Percentiles rank a stretch among this genome's conserved stretches.
Conservation (phyloP, 2,329 filamentous ascomycete species). For the Fusarium liriodendri region DNA sequence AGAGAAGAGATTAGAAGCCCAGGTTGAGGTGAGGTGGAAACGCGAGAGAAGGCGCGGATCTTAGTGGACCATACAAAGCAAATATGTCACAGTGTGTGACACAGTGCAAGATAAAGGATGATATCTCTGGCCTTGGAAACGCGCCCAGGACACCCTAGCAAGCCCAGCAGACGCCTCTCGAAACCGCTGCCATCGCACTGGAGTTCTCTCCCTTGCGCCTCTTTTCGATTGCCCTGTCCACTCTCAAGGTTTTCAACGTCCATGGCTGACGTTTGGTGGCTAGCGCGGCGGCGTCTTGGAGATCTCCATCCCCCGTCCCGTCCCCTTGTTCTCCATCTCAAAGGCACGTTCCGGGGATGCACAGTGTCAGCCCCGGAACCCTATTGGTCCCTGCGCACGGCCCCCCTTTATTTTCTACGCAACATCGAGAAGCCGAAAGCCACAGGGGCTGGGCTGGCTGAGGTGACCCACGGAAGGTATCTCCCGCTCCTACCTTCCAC, state of each 20-base stretch:
- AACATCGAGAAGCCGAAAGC: constrained; percentile 15
- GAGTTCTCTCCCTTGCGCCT: not conserved
- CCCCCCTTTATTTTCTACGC: constrained; percentile 13
- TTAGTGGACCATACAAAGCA: constrained; percentile 5
- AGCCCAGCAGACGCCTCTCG: not conserved
- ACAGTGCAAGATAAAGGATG: not conserved
- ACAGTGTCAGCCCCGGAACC: constrained; percentile 6
- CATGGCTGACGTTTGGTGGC: not conserved
- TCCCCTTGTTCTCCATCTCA: not conserved
- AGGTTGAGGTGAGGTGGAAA: constrained; percentile 30
- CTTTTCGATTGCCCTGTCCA: not conserved
- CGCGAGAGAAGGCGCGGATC: constrained; percentile 12
- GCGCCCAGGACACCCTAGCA: not conserved
- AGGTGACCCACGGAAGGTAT: not conserved
- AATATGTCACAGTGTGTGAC: not conserved
- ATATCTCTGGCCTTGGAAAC: not conserved
- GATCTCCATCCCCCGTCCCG: not conserved
- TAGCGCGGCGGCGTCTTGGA: not conserved
- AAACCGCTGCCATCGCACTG: constrained; percentile 10
- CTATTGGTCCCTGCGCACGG: constrained; percentile 22
- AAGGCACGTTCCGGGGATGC: constrained; percentile 10
- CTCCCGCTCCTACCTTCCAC: not conserved
- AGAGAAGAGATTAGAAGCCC: constrained; percentile 24
- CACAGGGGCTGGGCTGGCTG: constrained; percentile 5
- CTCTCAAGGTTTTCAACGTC: not conserved